Conservation (phyloP, 2,329 filamentous ascomycete species). For the Cytospora chrysosperma region DNA sequence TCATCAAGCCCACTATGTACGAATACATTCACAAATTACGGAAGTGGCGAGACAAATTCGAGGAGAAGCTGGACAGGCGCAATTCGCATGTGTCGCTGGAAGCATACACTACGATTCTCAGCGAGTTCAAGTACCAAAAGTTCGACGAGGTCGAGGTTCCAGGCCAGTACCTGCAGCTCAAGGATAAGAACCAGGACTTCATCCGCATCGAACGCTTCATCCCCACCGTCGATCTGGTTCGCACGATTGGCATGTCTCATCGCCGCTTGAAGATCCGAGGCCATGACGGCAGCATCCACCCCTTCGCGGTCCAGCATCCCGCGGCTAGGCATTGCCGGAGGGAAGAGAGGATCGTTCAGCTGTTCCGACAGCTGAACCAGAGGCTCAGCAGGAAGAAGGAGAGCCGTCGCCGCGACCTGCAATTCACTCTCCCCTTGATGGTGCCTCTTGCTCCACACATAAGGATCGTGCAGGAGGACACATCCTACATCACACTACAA, state of each 20-base stretch:
- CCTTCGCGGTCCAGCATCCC: slow-evolving; percentile 94
- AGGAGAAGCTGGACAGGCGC: slow-evolving; percentile 91
- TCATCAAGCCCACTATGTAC: slow-evolving; percentile 93
- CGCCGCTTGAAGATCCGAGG: slow-evolving; percentile 92
- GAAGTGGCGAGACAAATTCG: slow-evolving; percentile 95
- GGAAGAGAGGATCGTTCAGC: slow-evolving; percentile 91
- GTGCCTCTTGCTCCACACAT: slow-evolving; percentile 93
- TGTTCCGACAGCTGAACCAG: slow-evolving; percentile 97
- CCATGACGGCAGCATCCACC: slow-evolving; percentile 94
- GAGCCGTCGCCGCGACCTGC: slow-evolving; percentile 85
- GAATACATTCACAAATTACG: slow-evolving; percentile 98
- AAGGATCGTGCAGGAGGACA: slow-evolving; percentile 91
- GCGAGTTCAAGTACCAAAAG: slow-evolving; percentile 95
- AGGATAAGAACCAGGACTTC: slow-evolving; percentile 99
- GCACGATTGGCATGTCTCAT: slow-evolving; percentile 87
- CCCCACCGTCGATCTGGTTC: slow-evolving; percentile 88
- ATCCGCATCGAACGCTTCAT: slow-evolving; percentile 96
- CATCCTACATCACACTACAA: slow-evolving; percentile 90
- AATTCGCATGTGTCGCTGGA: slow-evolving; percentile 74
- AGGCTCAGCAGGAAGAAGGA: slow-evolving; percentile 91
- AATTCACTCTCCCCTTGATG: slow-evolving; percentile 95
- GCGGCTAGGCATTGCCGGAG: slow-evolving; percentile 87
- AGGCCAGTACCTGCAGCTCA: slow-evolving; percentile 93
- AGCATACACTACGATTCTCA: slow-evolving; percentile 83
- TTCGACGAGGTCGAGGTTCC: slow-evolving; percentile 98